Conservation (phyloP, 371 early-diverging fungal species). For the Apophysomyces trapeziformis region DNA sequence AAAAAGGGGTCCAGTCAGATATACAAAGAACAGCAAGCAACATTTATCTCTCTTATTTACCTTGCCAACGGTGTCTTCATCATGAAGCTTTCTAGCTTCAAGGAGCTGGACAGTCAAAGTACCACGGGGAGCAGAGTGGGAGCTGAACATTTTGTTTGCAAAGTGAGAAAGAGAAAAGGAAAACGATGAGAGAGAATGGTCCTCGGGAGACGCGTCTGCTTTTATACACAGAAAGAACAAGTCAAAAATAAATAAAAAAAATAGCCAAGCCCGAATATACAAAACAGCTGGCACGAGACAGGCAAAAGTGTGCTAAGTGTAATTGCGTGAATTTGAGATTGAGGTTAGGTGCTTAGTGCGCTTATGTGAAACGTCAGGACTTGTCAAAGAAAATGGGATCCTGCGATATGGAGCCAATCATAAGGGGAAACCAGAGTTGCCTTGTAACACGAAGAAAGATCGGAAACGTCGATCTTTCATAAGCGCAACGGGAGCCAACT, state of each 20-base stretch:
- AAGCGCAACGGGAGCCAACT: neutral
- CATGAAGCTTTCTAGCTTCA: constrained; percentile 26
- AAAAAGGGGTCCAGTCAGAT: neutral
- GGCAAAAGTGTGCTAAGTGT: no score
- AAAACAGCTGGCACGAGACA: no score
- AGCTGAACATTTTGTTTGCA: constrained; percentile 23
- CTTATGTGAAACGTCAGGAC: no score
- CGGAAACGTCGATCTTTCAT: constrained; percentile 8
- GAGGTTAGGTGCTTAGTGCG: no score
- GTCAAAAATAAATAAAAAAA: neutral
- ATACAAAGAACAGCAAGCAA: neutral
- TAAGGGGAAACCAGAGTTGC: neutral
- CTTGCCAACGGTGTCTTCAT: constrained; percentile 27
- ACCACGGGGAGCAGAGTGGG: constrained; percentile 31
- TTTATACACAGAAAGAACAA: no score
- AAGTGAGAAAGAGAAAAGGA: neutral
- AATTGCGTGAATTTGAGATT: no score
- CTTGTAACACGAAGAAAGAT: constrained; percentile 2
- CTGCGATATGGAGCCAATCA: neutral
- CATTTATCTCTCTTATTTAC: constrained; percentile 9
- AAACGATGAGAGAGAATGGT: no score
- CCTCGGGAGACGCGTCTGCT: no score
- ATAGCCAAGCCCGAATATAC: neutral
- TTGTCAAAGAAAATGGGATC: neutral
- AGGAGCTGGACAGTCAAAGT: constrained; percentile 20